Evolutionary conservation across 73 alveolate genomes (phyloP).

Genomic region (Paraurostyla sp.): DNA sequence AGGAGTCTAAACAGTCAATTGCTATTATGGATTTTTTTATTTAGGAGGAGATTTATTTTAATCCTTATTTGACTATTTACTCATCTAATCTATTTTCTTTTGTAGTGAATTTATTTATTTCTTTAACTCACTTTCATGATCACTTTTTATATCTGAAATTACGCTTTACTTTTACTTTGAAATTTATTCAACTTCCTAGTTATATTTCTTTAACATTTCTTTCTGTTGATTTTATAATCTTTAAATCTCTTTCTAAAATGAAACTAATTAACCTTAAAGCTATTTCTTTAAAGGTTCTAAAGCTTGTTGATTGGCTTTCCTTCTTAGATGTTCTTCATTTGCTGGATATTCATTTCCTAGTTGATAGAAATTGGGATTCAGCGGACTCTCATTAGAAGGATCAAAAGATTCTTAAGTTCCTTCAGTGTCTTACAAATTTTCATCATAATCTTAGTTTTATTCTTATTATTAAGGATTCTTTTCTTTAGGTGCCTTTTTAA

Average conservation of each 20-base stretch:
- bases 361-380: neutral
- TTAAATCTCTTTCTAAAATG: constrained; percentile 17
- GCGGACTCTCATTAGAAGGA: neutral
- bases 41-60: too few species aligned
- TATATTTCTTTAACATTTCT: neutral
- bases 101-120: neutral
- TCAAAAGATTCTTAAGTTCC: too few species aligned
- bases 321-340: too few species aligned
- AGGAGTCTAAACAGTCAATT: too few species aligned
- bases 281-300: constrained; percentile 20
- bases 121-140: constrained; percentile 6
- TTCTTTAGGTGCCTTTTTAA: neutral
- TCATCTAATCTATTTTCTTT: neutral
- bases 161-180: neutral
- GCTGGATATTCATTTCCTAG: neutral
- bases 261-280: neutral
- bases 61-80: neutral
- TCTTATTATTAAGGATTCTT: neutral
- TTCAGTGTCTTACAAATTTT: too few species aligned
- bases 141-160: neutral
- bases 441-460: too few species aligned
- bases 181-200: constrained; percentile 10
- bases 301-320: too few species aligned
- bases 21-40: too few species aligned
- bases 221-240: neutral